Evolutionary conservation across 2,329 filamentous ascomycete genomes (phyloP), one percentile per base, ranked within the genome.

Genomic region (Apiospora hydei): DNA sequence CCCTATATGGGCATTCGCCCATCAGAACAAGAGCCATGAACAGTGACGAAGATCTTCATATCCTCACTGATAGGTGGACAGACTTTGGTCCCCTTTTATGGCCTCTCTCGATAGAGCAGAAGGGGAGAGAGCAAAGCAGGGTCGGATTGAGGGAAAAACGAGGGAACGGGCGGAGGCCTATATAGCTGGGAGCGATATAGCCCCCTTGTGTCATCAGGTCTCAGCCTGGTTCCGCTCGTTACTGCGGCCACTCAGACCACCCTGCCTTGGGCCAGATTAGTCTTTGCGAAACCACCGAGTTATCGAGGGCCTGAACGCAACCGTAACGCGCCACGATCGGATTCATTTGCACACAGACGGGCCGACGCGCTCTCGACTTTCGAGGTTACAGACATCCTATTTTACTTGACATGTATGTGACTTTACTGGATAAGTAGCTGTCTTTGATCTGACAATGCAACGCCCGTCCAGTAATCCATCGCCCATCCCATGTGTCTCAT

Each of bases 191-290:
- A 34, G 16, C 38, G 30, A 38, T 61, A 61, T 61, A 61, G 53
- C 49, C 53, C 53, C 53, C 30, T 21, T 38, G 53, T 61, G 10
- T 43, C 41, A 43, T 43, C 41, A 43, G 41, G 41, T 43, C 49
- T 53, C 21, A 53, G 21, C 24, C 30, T 61, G 30, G 30, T 18
- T 18, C 53, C 53, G 53, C 53, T 18, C 53, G 53, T 61, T 61
- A 61, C 53, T 61, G 53, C 53, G 30, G 53, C 53, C 51, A 38
- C 51, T 57, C 51, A 30, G 51, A 57, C 51, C 51, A 57, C 51
- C 26, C 21, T 26, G 30, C 21, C 1, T 43, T 43, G 41, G 10
- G 10, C 41, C 41, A 43, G 34, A 61, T 38, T 61, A 61, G 34
- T 30, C 16, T 61, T 61, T 61, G 53, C 53, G 30, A 61, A 18